Evolutionary conservation across 768 basidiomycete genomes (phyloP).

Genomic region (Termitomyces sp.): DNA sequence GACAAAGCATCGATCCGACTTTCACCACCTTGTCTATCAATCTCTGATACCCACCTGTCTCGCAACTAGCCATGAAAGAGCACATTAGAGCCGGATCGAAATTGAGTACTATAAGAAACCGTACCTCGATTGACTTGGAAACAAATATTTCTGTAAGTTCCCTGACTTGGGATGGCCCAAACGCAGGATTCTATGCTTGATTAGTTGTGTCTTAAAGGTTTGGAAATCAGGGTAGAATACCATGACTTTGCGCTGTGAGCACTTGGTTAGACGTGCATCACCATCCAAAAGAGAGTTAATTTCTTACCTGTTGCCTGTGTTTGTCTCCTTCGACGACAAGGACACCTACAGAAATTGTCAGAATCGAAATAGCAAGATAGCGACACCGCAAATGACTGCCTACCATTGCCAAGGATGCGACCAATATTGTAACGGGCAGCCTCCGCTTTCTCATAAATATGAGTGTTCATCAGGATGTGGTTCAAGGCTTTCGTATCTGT

Average conservation of each 20-base stretch:
- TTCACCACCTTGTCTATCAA: slow-evolving; percentile 24
- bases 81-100: slow-evolving; percentile 16
- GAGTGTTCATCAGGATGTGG: slow-evolving; percentile 57
- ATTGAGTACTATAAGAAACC: slow-evolving; percentile 22
- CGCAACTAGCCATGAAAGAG: slow-evolving; percentile 37
- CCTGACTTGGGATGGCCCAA: slow-evolving; percentile 57
- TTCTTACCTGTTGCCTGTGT: slow-evolving; percentile 42
- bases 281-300: neutral
- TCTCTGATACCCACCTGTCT: slow-evolving; percentile 43
- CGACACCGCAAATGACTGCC: neutral
- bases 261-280: neutral
- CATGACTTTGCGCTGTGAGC: slow-evolving; percentile 43
- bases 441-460: slow-evolving; percentile 56
- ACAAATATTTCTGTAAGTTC: slow-evolving; percentile 57
- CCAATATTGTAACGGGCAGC: slow-evolving; percentile 34
- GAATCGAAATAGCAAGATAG: neutral
- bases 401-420: slow-evolving; percentile 42
- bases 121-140: slow-evolving; percentile 50
- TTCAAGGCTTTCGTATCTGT: slow-evolving; percentile 60
- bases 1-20: slow-evolving; percentile 55
- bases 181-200: slow-evolving; percentile 58
- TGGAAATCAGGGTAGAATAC: slow-evolving; percentile 19
- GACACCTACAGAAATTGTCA: slow-evolving; percentile 35
- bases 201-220: neutral
- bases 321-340: slow-evolving; percentile 48